Base-by-base conservation (phyloP, 2,329 filamentous ascomycete genomes). In the Neophaeococcomyces aloes region DNA sequence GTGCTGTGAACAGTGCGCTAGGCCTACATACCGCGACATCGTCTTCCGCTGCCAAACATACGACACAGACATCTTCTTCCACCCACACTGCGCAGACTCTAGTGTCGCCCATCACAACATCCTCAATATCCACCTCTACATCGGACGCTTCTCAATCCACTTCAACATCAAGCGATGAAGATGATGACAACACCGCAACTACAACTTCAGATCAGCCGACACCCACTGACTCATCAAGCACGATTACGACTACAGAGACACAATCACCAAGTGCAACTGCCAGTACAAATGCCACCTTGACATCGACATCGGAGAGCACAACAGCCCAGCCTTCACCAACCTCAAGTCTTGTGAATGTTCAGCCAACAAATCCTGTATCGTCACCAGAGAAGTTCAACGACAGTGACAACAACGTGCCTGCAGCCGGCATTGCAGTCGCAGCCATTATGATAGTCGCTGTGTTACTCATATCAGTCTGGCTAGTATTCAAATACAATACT, bases 51-150 rank as follows among this genome's bases (percentile, higher is more conserved):
- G 86, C 52, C 80, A 95, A 44, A 81, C 96, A 35, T 79, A 83
- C 3, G 85, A 79, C 1, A 87, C 96, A 53, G 89, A 96, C 59
- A 83, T 86, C 33, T 96, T 96, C 76, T 96, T 96, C 76, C 89
- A 96, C 64, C 80, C 86, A 52, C 95, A 95, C 75, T 96, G 7
- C 14, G 7, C 11, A 25, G 17, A 42, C 30, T 7, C 21, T 42
- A 3, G 18, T 21, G 10, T 19, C 39, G 4, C 39, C 39, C 2
- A 18, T 19, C 11, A 15, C 23, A 4, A 29, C 38, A 21, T 41
- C 38, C 11, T 17, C 29, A 7, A 42, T 19, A 25, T 15, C 29
- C 17, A 34, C 39, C 15, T 7, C 39, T 29, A 34, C 39, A 11
- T 7, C 39, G 2, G 10, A 4, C 5, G 11, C 10, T 8, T 17